Percentiles rank a stretch among this genome's conserved stretches.
Conservation (phyloP, 2,329 filamentous ascomycete genomes). For the Cercospora berteroae region DNA sequence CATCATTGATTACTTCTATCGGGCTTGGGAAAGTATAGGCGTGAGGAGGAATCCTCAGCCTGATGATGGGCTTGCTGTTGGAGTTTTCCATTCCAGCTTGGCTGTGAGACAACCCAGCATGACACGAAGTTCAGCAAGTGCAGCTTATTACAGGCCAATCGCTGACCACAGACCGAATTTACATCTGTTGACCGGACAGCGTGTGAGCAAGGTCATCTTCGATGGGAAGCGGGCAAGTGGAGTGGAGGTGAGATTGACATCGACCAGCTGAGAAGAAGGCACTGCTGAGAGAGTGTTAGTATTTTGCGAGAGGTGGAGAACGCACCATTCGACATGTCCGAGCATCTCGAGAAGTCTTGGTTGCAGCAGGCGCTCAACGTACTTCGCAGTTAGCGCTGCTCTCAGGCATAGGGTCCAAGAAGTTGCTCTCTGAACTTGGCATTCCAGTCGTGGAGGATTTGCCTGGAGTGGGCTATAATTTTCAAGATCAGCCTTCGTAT, state of each 20-base stretch:
- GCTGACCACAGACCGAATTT: not conserved
- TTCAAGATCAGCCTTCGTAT: not conserved
- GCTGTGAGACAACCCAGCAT: not conserved
- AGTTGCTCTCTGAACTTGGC: not conserved
- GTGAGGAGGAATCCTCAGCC: not conserved
- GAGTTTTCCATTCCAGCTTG: not conserved
- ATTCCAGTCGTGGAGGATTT: not conserved
- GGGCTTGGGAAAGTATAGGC: not conserved
- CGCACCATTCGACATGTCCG: not conserved
- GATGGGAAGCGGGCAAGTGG: not conserved
- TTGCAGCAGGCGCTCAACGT: not conserved
- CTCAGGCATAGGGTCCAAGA: not conserved
- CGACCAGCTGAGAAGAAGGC: not conserved
- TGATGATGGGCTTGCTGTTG: not conserved
- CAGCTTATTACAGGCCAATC: not conserved
- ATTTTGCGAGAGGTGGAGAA: not conserved
- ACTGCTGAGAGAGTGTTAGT: not conserved
- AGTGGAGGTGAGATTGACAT: not conserved
- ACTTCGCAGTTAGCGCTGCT: not conserved
- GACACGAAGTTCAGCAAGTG: not conserved
- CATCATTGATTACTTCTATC: not conserved
- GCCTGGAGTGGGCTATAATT: not conserved
- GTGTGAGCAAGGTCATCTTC: not conserved
- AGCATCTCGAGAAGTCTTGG: not conserved
- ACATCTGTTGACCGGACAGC: not conserved